Percentiles rank a stretch among this genome's conserved stretches.
Evolutionary conservation across 2,329 filamentous ascomycete species (phyloP).

Genomic region (Penicillium sp.): DNA sequence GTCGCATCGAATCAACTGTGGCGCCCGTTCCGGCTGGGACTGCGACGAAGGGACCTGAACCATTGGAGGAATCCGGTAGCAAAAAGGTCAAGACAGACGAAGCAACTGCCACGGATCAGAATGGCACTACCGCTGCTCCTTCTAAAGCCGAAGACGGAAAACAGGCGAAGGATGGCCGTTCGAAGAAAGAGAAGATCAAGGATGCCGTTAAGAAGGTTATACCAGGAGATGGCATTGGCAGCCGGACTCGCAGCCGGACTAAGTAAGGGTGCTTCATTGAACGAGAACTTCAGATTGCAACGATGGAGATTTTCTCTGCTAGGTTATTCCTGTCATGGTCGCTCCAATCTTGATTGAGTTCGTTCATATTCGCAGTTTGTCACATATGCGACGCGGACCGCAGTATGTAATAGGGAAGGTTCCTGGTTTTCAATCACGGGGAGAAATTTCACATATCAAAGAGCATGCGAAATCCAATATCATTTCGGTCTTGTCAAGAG

Average conservation of each 20-base stretch:
- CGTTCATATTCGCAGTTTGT: not conserved
- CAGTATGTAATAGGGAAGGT: no score
- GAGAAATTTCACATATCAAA: not conserved
- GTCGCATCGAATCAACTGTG: slow-evolving; percentile 16
- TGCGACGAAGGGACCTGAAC: slow-evolving; percentile 7
- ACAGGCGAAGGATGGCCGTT: slow-evolving; percentile 31
- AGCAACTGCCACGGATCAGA: slow-evolving; percentile 6
- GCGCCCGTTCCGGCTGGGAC: not conserved
- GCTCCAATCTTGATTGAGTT: not conserved
- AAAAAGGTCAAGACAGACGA: slow-evolving; percentile 38
- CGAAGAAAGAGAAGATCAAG: slow-evolving; percentile 33
- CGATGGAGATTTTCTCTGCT: not conserved
- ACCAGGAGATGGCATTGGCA: slow-evolving; percentile 36
- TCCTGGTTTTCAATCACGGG: no score
- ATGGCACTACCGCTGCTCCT: slow-evolving; percentile 14
- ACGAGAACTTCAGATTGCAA: not conserved
- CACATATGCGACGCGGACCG: not conserved
- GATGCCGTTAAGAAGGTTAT: slow-evolving; percentile 27
- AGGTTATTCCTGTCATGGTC: not conserved
- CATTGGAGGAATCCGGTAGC: slow-evolving; percentile 22
- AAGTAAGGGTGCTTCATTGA: slow-evolving; percentile 29
- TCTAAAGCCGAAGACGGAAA: slow-evolving; percentile 21
- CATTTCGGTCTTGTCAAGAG: not conserved
- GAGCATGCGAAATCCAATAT: not conserved
- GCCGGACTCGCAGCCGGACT: slow-evolving; percentile 40